Base-by-base conservation (phyloP, 179 eudicot genomes). In the Silene vulgaris region DNA sequence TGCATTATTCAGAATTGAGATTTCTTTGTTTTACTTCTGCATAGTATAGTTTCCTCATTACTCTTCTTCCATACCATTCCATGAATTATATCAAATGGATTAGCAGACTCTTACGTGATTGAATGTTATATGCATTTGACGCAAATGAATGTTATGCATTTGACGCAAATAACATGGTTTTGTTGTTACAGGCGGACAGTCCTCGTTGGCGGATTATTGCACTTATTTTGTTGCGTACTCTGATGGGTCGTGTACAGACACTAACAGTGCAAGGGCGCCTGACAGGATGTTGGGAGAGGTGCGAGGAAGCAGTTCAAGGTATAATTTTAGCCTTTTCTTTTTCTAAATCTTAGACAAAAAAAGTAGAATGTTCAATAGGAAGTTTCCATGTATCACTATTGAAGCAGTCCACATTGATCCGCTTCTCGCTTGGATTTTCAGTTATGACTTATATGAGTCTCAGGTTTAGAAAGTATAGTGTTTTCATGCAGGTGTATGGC, bases 151-250 rank as follows among this genome's bases (percentile, higher is more conserved):
- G 63, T 28, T 29, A 17, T 71, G 5, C 19, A 7, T 54, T 11
- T 3, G 16, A 52, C 28, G 77, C 7, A 74, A 60, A 37, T 69
- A 63, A 29, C 56, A 40, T 75, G 59, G 66, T 37, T 43, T 74
- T 79, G 35, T 30, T 54, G 20, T 82, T 80, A 81, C 90, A 95
- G 99, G 99, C 61, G 97, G 99, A 26, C 99, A 95, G 84, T 95
- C 97, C n/a, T 87, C 99, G 64, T 85, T 95, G 88, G 97, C 99
- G 54, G 99, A 95, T 85, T 95, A 95, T 79, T 92, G 97, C 88
- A 89, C 99, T 66, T 95, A 92, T 80, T 95, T 82, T 80, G 95
- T 95, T 74, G 99, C 99, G 45, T 95, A 95, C 74, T 95, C 97
- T 73, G 99, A 95, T 86, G 99, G 99, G 64, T 92, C 99, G n/a